Conservation (phyloP, 306 rosid species). For the Quercus cerris region DNA sequence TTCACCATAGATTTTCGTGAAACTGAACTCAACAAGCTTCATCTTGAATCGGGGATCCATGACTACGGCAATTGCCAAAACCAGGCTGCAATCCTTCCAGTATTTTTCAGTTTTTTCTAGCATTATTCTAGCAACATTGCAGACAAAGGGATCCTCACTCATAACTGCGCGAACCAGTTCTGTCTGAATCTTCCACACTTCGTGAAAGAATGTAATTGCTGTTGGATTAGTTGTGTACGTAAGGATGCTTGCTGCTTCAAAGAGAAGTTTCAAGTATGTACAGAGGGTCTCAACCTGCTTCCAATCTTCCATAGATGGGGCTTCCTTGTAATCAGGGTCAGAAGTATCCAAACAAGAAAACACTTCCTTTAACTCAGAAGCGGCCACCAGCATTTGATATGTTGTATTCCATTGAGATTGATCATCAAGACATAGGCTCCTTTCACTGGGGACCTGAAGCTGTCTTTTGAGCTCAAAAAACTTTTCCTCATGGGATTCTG, state of each 20-base stretch:
- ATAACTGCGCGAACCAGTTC: constrained; percentile 55
- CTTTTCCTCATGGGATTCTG: constrained; percentile 81
- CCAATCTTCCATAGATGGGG: constrained; percentile 86
- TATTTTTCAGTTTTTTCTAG: constrained; percentile 64
- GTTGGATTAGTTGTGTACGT: constrained; percentile 58
- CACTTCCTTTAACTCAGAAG: constrained; percentile 79
- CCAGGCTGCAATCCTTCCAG: constrained; percentile 80
- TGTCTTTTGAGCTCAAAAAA: constrained; percentile 76
- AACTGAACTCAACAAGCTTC: constrained; percentile 96
- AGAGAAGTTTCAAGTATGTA: constrained; percentile 65
- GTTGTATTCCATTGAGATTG: constrained; percentile 83
- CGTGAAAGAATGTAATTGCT: constrained; percentile 71
- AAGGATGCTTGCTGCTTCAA: constrained; percentile 73
- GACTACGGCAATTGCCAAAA: constrained; percentile 84
- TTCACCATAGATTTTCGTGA: constrained; percentile 73
- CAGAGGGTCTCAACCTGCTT: constrained; percentile 70
- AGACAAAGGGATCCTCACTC: constrained; percentile 61
- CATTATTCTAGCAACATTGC: constrained; percentile 52
- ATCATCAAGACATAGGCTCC: constrained; percentile 69
- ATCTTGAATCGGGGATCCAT: constrained; percentile 98
- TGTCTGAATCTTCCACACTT: constrained; percentile 87
- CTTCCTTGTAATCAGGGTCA: constrained; percentile 79
- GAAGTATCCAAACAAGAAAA: constrained; percentile 79
- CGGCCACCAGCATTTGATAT: constrained; percentile 84
- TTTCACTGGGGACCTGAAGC: constrained; percentile 88